Evolutionary conservation across 805 yeast genomes (phyloP).

Genomic region (Candida ortonii): DNA sequence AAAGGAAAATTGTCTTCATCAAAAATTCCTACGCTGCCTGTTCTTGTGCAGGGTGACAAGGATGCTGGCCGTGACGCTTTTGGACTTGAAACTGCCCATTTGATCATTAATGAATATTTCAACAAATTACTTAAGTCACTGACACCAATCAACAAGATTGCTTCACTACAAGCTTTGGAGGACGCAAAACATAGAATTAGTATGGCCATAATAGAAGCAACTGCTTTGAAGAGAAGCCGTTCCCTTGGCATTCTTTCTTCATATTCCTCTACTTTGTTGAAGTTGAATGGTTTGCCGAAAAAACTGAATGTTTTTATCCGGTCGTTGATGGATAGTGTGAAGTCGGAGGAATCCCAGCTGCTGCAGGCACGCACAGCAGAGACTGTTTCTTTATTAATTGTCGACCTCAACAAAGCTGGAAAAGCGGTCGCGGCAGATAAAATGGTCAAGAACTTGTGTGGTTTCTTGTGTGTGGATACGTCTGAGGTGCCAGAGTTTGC

Average conservation of each 20-base stretch:
- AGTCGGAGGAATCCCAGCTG: constrained; percentile 61
- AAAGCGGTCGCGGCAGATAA: constrained; percentile 82
- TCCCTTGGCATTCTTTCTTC: constrained; percentile 64
- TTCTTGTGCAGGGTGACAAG: constrained; percentile 88
- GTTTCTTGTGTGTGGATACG: constrained; percentile 91
- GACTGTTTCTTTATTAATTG: constrained; percentile 63
- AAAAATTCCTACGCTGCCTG: constrained; percentile 78
- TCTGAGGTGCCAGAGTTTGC: constrained; percentile 91
- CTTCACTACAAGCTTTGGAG: constrained; percentile 69
- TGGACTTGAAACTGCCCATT: constrained; percentile 72
- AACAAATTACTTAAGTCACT: constrained; percentile 61
- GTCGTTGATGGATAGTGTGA: constrained; percentile 88
- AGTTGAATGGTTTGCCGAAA: constrained; percentile 68
- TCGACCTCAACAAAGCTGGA: constrained; percentile 51
- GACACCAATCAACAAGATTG: constrained; percentile 66
- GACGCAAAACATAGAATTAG: constrained; percentile 71
- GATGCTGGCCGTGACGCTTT: constrained; percentile 96
- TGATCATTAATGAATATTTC: constrained; percentile 59
- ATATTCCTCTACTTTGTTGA: constrained; percentile 70
- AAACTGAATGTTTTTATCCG: constrained; percentile 87
- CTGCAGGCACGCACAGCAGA: constrained; percentile 71
- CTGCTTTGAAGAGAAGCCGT: constrained; percentile 47
- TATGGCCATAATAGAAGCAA: constrained; percentile 68
- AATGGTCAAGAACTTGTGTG: constrained; percentile 85
- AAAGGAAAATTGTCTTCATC: constrained; percentile 68